Conservation (phyloP, 2,329 filamentous ascomycete genomes). For the Aureobasidium sp. region DNA sequence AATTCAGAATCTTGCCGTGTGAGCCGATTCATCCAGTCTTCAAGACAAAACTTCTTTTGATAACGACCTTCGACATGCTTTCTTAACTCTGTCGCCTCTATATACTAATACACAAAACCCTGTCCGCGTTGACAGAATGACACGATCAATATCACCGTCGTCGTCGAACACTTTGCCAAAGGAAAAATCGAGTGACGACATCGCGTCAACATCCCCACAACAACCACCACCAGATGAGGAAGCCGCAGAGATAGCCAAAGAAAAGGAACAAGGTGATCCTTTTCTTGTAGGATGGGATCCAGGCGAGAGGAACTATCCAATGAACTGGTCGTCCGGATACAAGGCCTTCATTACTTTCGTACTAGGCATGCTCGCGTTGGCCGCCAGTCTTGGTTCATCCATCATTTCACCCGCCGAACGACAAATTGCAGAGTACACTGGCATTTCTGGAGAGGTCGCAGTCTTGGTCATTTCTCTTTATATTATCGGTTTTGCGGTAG, state of each 20-base stretch:
- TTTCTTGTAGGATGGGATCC: constrained; percentile 56
- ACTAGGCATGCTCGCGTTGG: constrained; percentile 42
- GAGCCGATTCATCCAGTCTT: not conserved
- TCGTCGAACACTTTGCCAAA: not conserved
- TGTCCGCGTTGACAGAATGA: not conserved
- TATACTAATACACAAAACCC: not conserved
- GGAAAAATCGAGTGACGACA: not conserved
- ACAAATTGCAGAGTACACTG: constrained; percentile 34
- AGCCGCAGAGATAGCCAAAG: not conserved
- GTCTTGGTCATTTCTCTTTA: constrained; percentile 41
- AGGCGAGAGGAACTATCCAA: constrained; percentile 52
- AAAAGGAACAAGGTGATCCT: constrained; percentile 11
- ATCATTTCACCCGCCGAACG: constrained; percentile 42
- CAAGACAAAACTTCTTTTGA: not conserved
- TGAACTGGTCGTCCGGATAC: constrained; percentile 36
- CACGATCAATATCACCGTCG: not conserved
- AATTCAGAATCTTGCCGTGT: constrained; percentile 5
- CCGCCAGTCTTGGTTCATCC: constrained; percentile 41
- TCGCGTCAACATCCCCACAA: not conserved
- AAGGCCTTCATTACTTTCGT: constrained; percentile 43
- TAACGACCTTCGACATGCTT: not conserved
- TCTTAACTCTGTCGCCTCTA: not conserved
- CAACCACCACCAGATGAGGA: not conserved
- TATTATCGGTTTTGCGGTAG: constrained; percentile 13
- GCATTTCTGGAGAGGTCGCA: constrained; percentile 35